These are phyloP conservation scores for Irpex sp. DNA, from an alignment of 1,284 basidiomycete genomes.

Conservation along the genomic window DNA sequence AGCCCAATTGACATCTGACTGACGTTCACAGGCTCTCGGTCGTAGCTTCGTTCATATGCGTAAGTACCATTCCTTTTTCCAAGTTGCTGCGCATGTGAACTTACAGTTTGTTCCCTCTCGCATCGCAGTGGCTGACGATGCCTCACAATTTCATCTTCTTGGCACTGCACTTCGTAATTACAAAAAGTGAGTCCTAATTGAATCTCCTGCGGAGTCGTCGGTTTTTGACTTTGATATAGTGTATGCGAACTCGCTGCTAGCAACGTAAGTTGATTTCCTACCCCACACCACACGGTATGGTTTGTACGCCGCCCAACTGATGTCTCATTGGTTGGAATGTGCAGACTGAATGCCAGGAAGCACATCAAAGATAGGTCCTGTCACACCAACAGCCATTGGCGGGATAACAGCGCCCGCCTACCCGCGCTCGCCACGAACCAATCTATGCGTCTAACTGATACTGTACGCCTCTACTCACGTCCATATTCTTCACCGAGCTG, in stretches of 20 bases:
- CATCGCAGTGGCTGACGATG: slow-evolving; percentile 14
- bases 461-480: neutral
- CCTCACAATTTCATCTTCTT: slow-evolving; percentile 13
- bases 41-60: slow-evolving; percentile 12
- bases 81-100: neutral
- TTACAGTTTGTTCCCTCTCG: neutral
- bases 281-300: too few species aligned
- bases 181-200: slow-evolving; percentile 8
- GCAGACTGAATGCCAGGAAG: slow-evolving; percentile 10
- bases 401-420: slow-evolving; percentile 6
- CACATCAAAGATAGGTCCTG: slow-evolving; percentile 8
- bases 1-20: neutral
- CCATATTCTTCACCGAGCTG: neutral
- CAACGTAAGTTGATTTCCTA: slow-evolving; percentile 4
- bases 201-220: neutral
- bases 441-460: neutral
- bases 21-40: neutral
- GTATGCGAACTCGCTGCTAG: slow-evolving; percentile 13
- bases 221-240: neutral
- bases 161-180: slow-evolving; percentile 12
- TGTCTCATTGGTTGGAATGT: neutral
- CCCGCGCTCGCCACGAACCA: slow-evolving; percentile 1
- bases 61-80: neutral
- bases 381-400: neutral
- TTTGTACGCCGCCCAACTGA: neutral